Base-by-base conservation (phyloP, 148 eudicot genomes). In the Diospyros lotus region DNA sequence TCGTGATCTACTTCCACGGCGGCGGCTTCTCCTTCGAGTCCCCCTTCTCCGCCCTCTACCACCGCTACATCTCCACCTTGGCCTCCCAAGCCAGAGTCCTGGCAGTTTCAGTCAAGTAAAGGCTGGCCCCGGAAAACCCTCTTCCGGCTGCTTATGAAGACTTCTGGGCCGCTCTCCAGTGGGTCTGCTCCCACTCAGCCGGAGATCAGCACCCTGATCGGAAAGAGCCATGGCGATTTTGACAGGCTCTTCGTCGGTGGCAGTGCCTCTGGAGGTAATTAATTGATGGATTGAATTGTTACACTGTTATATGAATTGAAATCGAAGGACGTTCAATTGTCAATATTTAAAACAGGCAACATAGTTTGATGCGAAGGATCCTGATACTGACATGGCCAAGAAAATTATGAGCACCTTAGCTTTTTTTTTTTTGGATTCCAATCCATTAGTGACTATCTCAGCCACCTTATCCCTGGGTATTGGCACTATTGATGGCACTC, bases 251-350 rank as follows among this genome's bases (percentile, higher is more conserved):
- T 74, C 48, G 18, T 84, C 0, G 91, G 89, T 7, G 93, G 93
- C 0, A 91, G 87, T 45, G 79, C 89, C 10, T 72, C 91, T 1
- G 91, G 91, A 0, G 90, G 82, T 4, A 89, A 86, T 62, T 28
- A 28, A 28, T 28, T 28, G 28, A 28, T 28, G 28, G 28, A 28
- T 28, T 28, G 28, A 28, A 28, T 28, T 28, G 28, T 28, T 28
- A 0, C 28, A 0, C 28, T 28, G 28, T 28, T 28, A 28, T 28
- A 28, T 0, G 28, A 28, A 28, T 28, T 28, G 28, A 28, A 28
- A 28, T 28, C 28, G 28, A 28, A 28, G 28, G 0, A 28, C 28
- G 0, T 28, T 28, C 28, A 28, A 28, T 28, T 28, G 28, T 28
- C 28, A 28, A 28, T 28, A 28, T 28, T 28, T 28, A 28, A 28